A percentile compares a stretch with the other conserved stretches of the same genome.
Evolutionary conservation across 78 protist genomes (phyloP).

Genomic region (Dictyostelium brefeldianum): DNA sequence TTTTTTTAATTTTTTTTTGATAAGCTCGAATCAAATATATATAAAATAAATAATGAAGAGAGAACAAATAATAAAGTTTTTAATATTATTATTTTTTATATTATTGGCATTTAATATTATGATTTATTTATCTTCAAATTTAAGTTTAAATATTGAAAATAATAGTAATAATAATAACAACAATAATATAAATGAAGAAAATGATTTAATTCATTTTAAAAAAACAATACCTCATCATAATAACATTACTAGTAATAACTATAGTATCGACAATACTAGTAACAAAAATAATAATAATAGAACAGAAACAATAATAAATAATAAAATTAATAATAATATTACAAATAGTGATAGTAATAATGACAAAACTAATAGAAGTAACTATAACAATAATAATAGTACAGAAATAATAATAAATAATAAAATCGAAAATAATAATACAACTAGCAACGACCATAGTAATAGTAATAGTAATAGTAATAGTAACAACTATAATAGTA

Average conservation of each 20-base stretch:
- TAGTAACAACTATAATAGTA: too few species aligned
- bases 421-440: neutral
- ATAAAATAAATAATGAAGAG: neutral
- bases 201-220: neutral
- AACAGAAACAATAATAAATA: neutral
- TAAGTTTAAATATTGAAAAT: neutral
- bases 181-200: neutral
- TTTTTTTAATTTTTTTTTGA: too few species aligned
- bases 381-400: neutral
- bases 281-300: neutral
- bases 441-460: too few species aligned
- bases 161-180: neutral
- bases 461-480: too few species aligned
- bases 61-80: neutral
- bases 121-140: neutral
- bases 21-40: neutral
- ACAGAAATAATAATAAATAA: neutral
- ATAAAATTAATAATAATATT: neutral
- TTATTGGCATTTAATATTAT: neutral
- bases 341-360: neutral
- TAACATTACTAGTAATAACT: neutral
- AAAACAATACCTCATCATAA: neutral
- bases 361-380: neutral
- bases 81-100: neutral
- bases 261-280: neutral